Conservation (phyloP, 306 rosid genomes). For the Astragalus membranaceus region DNA sequence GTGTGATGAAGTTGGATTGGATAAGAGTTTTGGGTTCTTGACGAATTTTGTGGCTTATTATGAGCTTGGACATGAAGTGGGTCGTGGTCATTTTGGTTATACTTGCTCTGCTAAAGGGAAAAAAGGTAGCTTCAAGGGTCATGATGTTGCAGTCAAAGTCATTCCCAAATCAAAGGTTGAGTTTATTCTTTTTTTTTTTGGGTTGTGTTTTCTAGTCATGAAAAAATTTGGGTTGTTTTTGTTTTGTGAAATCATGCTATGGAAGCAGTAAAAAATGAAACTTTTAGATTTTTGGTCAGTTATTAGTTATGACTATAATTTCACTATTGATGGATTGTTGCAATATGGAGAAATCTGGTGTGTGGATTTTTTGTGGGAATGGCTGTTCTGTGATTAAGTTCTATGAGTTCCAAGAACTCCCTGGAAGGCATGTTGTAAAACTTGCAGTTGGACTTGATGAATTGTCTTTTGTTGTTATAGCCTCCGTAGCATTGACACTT, state of each 20-base stretch:
- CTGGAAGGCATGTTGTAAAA: no score
- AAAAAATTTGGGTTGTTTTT: not conserved
- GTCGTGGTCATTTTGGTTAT: slow-evolving; percentile 96
- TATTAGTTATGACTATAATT: not conserved
- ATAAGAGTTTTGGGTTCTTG: slow-evolving; percentile 66
- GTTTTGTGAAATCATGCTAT: not conserved
- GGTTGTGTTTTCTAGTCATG: not conserved
- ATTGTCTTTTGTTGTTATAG: no score
- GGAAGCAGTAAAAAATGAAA: not conserved
- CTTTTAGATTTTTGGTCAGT: not conserved
- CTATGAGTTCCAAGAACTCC: not conserved
- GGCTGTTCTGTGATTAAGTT: not conserved
- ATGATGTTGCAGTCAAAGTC: slow-evolving; percentile 84
- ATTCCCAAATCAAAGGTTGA: slow-evolving; percentile 86
- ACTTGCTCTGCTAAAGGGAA: slow-evolving; percentile 75
- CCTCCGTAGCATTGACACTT: no score
- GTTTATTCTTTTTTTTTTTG: not conserved
- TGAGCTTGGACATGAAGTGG: slow-evolving; percentile 80
- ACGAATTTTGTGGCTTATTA: slow-evolving; percentile 47
- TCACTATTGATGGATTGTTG: slow-evolving; percentile 3
- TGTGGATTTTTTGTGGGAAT: not conserved
- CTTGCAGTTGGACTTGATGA: no score
- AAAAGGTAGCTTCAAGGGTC: slow-evolving; percentile 73
- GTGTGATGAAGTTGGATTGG: slow-evolving; percentile 72
- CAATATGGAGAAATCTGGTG: slow-evolving; percentile 1